Percentiles rank a stretch among this genome's conserved stretches.
phyloP scores from a whole-genome alignment of 2,329 filamentous ascomycete species.

The Penicillium polonicum region DNA sequence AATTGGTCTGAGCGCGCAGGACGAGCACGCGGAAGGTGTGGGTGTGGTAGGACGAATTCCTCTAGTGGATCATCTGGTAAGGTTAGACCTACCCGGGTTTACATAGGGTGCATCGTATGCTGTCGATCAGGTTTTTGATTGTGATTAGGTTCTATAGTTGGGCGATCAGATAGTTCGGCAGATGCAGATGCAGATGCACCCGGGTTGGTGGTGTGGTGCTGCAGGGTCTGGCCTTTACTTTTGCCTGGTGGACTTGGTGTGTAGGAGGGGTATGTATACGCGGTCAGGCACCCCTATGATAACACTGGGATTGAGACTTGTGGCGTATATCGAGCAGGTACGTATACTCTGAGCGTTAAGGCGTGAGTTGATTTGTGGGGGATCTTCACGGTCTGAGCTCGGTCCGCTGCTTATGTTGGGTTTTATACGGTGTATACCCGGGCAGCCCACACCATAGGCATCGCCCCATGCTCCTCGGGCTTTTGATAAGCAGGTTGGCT shows the following conservation, averaged over 20 bases:
- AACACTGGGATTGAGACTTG: background rate
- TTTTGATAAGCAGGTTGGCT: background rate
- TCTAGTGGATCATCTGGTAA: background rate
- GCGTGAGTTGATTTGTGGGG: background rate
- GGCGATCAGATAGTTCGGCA: background rate
- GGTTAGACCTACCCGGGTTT: background rate
- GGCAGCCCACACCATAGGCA: background rate
- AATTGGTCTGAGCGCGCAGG: background rate
- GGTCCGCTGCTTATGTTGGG: conserved; percentile 1
- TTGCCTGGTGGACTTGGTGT: background rate
- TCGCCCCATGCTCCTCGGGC: background rate
- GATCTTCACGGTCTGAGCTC: conserved; percentile 1
- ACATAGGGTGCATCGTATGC: background rate
- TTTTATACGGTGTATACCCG: background rate
- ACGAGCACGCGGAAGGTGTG: background rate
- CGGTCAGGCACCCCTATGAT: conserved; percentile 2
- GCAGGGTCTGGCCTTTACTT: background rate
- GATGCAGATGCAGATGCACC: background rate
- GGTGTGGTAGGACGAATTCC: background rate
- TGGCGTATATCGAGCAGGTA: background rate
- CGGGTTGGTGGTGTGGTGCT: background rate
- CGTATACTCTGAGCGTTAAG: background rate
- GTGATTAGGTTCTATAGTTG: background rate
- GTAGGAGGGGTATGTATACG: background rate
- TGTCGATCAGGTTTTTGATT: background rate